Percentiles rank a stretch among this genome's conserved stretches.
These are phyloP conservation scores for Syzygium oleosum DNA, from an alignment of 345 rosid species.

Conservation along the genomic window DNA sequence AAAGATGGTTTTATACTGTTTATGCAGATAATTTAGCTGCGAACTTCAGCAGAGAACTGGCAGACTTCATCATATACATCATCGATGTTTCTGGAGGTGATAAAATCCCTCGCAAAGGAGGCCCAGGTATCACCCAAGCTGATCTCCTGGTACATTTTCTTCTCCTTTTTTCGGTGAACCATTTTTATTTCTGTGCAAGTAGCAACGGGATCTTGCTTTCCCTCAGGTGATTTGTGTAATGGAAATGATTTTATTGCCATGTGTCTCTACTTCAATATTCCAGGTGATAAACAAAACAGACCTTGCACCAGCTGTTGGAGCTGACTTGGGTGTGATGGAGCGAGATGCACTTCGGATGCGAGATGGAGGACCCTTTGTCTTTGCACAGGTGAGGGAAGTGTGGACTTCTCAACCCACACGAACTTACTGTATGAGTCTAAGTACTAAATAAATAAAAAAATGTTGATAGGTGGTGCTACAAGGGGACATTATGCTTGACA, in stretches of 20 bases:
- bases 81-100: slow-evolving; percentile 95
- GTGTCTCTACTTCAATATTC: background rate
- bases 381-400: slow-evolving; percentile 60
- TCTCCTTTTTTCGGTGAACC: background rate
- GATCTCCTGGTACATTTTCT: slow-evolving; percentile 62
- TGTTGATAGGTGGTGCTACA: background rate
- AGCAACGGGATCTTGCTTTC: background rate
- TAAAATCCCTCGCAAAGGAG: slow-evolving; percentile 93
- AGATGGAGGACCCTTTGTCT: slow-evolving; percentile 94
- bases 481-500: background rate
- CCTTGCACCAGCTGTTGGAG: slow-evolving; percentile 86
- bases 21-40: slow-evolving; percentile 90
- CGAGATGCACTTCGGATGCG: slow-evolving; percentile 89
- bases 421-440: background rate
- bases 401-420: background rate
- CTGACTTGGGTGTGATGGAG: slow-evolving; percentile 81
- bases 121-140: slow-evolving; percentile 98
- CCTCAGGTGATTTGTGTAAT: background rate
- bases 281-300: slow-evolving; percentile 97
- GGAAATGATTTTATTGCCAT: background rate
- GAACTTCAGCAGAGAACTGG: slow-evolving; percentile 92
- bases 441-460: background rate
- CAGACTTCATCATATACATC: slow-evolving; percentile 89
- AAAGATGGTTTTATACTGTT: background rate
- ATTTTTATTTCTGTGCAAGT: background rate